These are phyloP conservation scores for Oryza coarctata DNA, from an alignment of 176 grass and related monocot species.

Conservation along the genomic window DNA sequence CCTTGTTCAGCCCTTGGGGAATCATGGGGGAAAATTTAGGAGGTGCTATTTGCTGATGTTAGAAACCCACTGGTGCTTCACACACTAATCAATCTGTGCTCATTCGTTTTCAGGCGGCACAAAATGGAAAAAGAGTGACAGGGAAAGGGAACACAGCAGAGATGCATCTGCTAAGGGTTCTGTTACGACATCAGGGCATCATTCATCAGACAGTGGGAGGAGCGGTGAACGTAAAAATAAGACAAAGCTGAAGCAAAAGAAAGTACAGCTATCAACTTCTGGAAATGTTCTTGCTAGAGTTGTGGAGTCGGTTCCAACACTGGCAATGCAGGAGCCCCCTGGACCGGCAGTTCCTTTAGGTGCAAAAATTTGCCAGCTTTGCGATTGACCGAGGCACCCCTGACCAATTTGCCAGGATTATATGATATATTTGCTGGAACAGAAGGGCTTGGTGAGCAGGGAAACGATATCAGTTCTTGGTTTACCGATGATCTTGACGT, in stretches of 20 bases:
- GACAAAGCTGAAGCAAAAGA: constrained; percentile 80
- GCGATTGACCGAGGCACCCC: constrained; percentile 8
- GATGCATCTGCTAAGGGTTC: constrained; percentile 61
- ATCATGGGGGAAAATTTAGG: constrained; percentile 31
- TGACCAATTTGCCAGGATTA: constrained; percentile 40
- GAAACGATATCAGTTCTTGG: constrained; percentile 59
- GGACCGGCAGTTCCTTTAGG: neutral
- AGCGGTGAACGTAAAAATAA: constrained; percentile 74
- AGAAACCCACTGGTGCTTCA: constrained; percentile 6
- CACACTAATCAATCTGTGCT: constrained; percentile 10
- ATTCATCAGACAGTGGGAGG: constrained; percentile 62
- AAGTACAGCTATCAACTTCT: constrained; percentile 70
- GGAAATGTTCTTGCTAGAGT: constrained; percentile 62
- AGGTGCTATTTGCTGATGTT: constrained; percentile 47
- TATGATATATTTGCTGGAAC: constrained; percentile 55
- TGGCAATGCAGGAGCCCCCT: neutral
- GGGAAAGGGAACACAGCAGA: constrained; percentile 59
- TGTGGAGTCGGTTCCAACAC: constrained; percentile 35
- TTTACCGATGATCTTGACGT: constrained; percentile 49
- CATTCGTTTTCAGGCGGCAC: constrained; percentile 39
- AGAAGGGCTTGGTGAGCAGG: constrained; percentile 54
- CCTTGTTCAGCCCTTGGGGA: constrained; percentile 20
- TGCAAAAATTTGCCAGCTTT: constrained; percentile 22
- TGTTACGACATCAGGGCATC: constrained; percentile 52
- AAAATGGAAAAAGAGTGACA: constrained; percentile 79